Conservation (phyloP, 495 filamentous ascomycete species). For the Aspergillus diversus region DNA sequence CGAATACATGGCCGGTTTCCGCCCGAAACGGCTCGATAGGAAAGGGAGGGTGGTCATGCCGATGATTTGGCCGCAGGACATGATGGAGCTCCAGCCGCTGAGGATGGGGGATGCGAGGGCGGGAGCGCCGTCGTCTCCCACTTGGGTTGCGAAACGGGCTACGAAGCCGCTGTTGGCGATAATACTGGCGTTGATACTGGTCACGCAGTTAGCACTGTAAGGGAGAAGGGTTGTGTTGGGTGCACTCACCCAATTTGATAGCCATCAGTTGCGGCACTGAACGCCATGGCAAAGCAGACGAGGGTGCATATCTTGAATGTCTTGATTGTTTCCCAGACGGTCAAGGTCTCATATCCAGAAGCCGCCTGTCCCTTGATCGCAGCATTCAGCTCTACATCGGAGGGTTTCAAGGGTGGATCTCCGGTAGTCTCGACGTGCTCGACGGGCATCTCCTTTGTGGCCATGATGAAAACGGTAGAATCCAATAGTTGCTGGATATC, state of each 20-base stretch:
- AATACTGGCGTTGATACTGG: slow-evolving; percentile 21
- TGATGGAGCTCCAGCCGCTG: slow-evolving; percentile 18
- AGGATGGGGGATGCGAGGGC: slow-evolving; percentile 19
- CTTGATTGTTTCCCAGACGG: slow-evolving; percentile 10
- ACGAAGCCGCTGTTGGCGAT: slow-evolving; percentile 21
- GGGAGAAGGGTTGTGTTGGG: neutral
- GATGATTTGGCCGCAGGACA: slow-evolving; percentile 19
- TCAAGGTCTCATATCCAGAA: slow-evolving; percentile 15
- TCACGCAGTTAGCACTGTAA: neutral
- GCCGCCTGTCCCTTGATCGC: slow-evolving; percentile 10
- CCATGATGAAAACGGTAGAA: too few relatives aligned
- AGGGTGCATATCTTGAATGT: slow-evolving; percentile 14
- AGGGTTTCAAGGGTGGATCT: neutral
- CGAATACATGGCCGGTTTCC: slow-evolving; percentile 37
- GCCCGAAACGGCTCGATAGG: slow-evolving; percentile 26
- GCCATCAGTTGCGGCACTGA: slow-evolving; percentile 20
- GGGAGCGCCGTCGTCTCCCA: slow-evolving; percentile 2
- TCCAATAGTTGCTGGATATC: neutral
- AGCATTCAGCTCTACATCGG: slow-evolving; percentile 7
- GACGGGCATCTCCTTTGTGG: neutral
- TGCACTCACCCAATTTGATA: slow-evolving; percentile 21
- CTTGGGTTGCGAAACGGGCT: slow-evolving; percentile 13
- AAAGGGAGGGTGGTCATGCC: slow-evolving; percentile 19
- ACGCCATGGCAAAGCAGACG: slow-evolving; percentile 21
- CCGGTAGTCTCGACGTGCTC: slow-evolving; percentile 10